phyloP scores from a whole-genome alignment of 2,329 filamentous ascomycete species.

The Diaporthe helianthi region DNA sequence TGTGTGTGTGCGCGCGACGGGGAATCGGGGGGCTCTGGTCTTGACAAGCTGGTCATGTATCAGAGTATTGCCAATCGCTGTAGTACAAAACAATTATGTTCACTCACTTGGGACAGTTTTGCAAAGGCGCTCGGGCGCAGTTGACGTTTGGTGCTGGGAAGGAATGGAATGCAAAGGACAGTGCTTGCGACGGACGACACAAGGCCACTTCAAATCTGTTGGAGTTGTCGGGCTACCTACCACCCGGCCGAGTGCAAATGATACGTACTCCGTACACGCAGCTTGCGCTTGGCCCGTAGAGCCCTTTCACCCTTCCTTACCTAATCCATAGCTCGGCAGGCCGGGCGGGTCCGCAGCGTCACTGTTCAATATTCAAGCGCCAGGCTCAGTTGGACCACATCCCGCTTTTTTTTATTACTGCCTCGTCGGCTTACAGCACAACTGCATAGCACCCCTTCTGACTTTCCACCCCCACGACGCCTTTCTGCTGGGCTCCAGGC shows the following conservation, averaged over 20 bases:
- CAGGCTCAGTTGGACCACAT: slow-evolving; percentile 17
- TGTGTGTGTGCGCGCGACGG: background rate
- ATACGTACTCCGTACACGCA: background rate
- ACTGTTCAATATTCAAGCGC: slow-evolving; percentile 14
- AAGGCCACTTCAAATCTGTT: slow-evolving; percentile 26
- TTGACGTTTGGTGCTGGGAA: background rate
- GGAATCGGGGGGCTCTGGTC: slow-evolving; percentile 6
- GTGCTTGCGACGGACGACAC: slow-evolving; percentile 18
- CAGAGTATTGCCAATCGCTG: background rate
- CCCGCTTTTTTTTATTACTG: slow-evolving; percentile 27
- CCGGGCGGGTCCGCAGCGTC: slow-evolving; percentile 27
- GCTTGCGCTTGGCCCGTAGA: background rate
- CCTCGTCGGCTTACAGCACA: slow-evolving; percentile 27
- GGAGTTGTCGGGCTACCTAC: slow-evolving; percentile 13
- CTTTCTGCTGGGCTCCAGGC: slow-evolving; percentile 2
- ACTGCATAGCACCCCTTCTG: slow-evolving; percentile 2
- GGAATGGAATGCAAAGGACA: slow-evolving; percentile 10
- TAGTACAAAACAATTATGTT: background rate
- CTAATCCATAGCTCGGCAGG: slow-evolving; percentile 1
- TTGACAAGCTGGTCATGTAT: slow-evolving; percentile 2
- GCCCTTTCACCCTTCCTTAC: slow-evolving; percentile 18
- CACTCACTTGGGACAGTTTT: background rate
- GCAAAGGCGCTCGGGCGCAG: background rate
- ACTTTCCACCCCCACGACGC: background rate
- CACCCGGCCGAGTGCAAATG: background rate